A percentile compares a stretch with the other conserved stretches of the same genome.
phyloP scores from a whole-genome alignment of 208 protist genomes.

The Wallacemonas sp. region DNA sequence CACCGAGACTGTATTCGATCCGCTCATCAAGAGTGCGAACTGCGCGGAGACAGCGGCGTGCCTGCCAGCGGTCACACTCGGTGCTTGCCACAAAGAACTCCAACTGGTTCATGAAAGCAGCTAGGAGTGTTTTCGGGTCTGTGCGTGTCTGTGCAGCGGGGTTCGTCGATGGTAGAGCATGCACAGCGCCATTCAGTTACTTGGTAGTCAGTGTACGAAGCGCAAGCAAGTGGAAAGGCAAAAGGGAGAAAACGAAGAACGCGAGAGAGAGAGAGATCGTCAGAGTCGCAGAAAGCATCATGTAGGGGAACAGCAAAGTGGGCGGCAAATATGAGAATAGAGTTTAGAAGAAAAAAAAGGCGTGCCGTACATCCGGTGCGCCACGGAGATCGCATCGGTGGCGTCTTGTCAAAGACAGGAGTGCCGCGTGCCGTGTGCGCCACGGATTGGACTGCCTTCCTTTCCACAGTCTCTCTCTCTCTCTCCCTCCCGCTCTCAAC shows the following conservation, averaged over 20 bases:
- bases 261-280: constrained; percentile 6
- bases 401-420: no score
- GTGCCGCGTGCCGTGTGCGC: no score
- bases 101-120: constrained; percentile 49
- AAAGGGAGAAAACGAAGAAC: not conserved
- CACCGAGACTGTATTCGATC: constrained; percentile 51
- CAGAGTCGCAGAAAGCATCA: not conserved
- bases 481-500: no score
- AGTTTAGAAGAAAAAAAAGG: constrained; percentile 3
- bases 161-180: not conserved
- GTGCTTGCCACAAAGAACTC: constrained; percentile 73
- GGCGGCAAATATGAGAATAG: constrained; percentile 6
- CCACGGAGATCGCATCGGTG: no score
- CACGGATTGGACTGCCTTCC: no score
- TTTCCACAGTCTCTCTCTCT: no score
- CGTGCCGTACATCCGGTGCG: no score
- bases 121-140: not conserved
- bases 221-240: not conserved
- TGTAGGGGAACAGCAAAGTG: not conserved
- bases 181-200: not conserved
- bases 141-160: not conserved
- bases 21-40: constrained; percentile 57
- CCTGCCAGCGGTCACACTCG: constrained; percentile 49
- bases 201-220: no score
- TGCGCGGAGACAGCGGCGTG: constrained; percentile 62